Evolutionary conservation across 495 filamentous ascomycete genomes (phyloP).

Genomic region (Aspergillus olivimuriae): DNA sequence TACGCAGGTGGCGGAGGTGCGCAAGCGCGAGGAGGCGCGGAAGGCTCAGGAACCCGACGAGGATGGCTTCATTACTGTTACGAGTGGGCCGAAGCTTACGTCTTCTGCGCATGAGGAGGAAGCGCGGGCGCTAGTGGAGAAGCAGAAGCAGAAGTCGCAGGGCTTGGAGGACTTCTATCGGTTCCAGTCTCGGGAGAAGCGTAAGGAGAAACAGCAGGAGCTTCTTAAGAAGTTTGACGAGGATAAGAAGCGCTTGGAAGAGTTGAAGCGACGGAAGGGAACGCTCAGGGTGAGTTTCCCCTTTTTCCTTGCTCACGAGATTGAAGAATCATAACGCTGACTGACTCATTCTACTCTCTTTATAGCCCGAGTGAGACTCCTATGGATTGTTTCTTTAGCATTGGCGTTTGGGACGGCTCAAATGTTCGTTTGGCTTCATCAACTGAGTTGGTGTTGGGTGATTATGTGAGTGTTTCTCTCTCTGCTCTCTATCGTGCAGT

Average conservation of each 20-base stretch:
- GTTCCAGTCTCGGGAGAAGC: slow-evolving; percentile 85
- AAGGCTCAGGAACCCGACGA: slow-evolving; percentile 75
- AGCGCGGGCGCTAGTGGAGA: slow-evolving; percentile 61
- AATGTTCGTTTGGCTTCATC: slow-evolving; percentile 9
- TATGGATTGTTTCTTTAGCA: too few relatives aligned
- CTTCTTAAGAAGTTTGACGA: slow-evolving; percentile 51
- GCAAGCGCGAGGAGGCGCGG: slow-evolving; percentile 53
- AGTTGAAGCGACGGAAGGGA: slow-evolving; percentile 44
- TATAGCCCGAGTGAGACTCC: too few relatives aligned
- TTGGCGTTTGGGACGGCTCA: slow-evolving; percentile 20
- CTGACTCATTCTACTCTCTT: too few relatives aligned
- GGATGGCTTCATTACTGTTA: slow-evolving; percentile 93
- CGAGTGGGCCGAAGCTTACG: slow-evolving; percentile 62
- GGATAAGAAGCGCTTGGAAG: slow-evolving; percentile 47
- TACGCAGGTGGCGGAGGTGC: slow-evolving; percentile 57
- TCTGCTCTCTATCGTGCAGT: too few relatives aligned
- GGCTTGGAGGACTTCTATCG: slow-evolving; percentile 80
- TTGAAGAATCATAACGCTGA: too few relatives aligned
- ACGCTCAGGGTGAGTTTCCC: slow-evolving; percentile 39
- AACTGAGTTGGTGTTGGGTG: neutral
- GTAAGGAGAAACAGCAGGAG: slow-evolving; percentile 72
- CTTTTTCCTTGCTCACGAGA: neutral
- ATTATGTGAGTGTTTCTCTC: too few relatives aligned
- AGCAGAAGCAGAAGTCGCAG: slow-evolving; percentile 64
- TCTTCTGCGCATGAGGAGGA: slow-evolving; percentile 69